Percentiles rank a stretch among this genome's conserved stretches.
Conservation (phyloP, 768 basidiomycete genomes). For the Pisolithus marmoratus region DNA sequence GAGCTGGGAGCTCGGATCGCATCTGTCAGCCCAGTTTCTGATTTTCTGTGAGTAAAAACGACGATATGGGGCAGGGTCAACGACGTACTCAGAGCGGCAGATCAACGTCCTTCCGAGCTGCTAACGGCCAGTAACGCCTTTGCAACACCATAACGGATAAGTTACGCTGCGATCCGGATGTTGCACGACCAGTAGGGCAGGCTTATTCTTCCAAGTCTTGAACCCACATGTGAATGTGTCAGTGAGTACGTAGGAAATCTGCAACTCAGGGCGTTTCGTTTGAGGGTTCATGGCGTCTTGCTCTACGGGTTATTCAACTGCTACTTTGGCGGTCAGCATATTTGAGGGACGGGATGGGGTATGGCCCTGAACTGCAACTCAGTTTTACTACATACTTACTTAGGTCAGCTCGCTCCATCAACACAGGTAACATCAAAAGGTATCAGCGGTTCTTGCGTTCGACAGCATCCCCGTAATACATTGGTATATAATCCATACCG, state of each 20-base stretch:
- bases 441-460: too few relatives aligned
- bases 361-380: too few relatives aligned
- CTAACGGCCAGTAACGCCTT: slow-evolving; percentile 84
- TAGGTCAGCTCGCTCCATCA: too few relatives aligned
- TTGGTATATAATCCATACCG: too few relatives aligned
- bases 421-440: too few relatives aligned
- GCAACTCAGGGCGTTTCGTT: slow-evolving; percentile 37
- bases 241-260: slow-evolving; percentile 61
- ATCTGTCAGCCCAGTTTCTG: slow-evolving; percentile 44
- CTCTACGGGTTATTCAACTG: too few relatives aligned
- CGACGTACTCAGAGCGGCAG: slow-evolving; percentile 48
- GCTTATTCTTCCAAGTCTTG: slow-evolving; percentile 70
- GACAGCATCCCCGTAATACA: too few relatives aligned
- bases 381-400: too few relatives aligned
- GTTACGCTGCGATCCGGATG: slow-evolving; percentile 66
- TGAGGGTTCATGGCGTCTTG: too few relatives aligned
- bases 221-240: slow-evolving; percentile 75
- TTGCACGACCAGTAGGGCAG: slow-evolving; percentile 91
- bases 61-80: not conserved
- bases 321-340: too few relatives aligned
- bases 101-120: slow-evolving; percentile 43
- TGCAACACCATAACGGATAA: slow-evolving; percentile 81
- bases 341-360: too few relatives aligned
- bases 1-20: slow-evolving; percentile 61
- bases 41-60: not conserved